phyloP scores from a whole-genome alignment of 352 stramenopile species.

The Pythium volutum region DNA sequence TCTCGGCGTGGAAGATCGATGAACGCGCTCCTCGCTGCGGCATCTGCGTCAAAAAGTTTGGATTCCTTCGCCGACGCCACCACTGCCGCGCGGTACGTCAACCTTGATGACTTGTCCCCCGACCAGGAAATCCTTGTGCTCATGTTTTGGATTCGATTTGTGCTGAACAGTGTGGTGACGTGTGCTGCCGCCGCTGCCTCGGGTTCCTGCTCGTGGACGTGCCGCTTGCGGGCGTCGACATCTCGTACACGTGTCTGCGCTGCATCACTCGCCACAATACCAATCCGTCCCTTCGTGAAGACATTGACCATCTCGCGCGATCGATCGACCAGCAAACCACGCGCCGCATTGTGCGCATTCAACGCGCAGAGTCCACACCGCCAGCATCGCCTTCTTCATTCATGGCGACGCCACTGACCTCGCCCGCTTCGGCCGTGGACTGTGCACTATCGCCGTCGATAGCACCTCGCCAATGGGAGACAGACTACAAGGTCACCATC shows the following conservation, averaged over 20 bases:
- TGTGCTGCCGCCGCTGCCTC: constrained; percentile 66
- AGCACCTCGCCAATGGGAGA: constrained; percentile 24
- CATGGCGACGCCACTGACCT: constrained; percentile 16
- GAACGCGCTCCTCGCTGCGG: constrained; percentile 43
- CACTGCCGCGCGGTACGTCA: constrained; percentile 59
- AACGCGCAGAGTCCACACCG: constrained; percentile 2
- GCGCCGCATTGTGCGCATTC: constrained; percentile 8
- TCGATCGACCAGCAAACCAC: constrained; percentile 35
- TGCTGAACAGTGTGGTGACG: constrained; percentile 52
- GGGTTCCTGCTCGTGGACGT: constrained; percentile 71
- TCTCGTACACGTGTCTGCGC: constrained; percentile 58
- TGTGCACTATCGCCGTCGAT: constrained; percentile 26
- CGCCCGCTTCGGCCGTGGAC: neutral
- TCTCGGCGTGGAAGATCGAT: constrained; percentile 54
- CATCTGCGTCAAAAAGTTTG: constrained; percentile 69
- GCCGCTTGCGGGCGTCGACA: constrained; percentile 53
- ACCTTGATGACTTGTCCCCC: neutral
- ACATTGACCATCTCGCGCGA: constrained; percentile 39
- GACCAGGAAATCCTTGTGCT: neutral
- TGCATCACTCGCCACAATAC: constrained; percentile 56
- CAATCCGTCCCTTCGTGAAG: constrained; percentile 42
- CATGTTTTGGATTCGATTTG: neutral
- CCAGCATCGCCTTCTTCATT: neutral
- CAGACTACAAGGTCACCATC: constrained; percentile 58
- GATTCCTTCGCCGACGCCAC: constrained; percentile 57